Conservation (phyloP, 805 yeast genomes). For the Lipomyces japonicus region DNA sequence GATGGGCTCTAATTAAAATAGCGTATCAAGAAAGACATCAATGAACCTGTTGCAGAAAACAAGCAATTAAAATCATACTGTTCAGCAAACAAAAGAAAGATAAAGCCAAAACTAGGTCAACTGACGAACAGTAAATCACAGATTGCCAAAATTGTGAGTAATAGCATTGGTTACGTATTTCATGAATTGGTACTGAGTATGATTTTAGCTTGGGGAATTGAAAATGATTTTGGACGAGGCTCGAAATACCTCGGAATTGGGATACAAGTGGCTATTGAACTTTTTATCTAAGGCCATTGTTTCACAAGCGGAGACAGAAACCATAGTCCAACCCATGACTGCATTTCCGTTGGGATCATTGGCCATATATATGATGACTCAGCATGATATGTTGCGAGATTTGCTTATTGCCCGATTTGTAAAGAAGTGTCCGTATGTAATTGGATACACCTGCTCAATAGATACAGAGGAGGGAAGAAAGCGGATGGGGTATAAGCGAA, state of each 20-base stretch:
- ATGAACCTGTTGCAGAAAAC: constrained; percentile 52
- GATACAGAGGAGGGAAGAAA: constrained; percentile 78
- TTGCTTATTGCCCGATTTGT: constrained; percentile 73
- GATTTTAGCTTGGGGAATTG: constrained; percentile 49
- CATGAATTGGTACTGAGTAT: background rate
- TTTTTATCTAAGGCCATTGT: constrained; percentile 81
- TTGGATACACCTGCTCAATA: constrained; percentile 73
- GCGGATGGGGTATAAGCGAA: constrained; percentile 84
- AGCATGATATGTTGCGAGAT: constrained; percentile 51
- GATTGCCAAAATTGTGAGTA: constrained; percentile 40
- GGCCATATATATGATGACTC: constrained; percentile 51
- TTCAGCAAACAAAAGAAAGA: constrained; percentile 61
- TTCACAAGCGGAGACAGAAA: constrained; percentile 90
- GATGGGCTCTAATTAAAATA: constrained; percentile 8
- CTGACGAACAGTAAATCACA: constrained; percentile 69
- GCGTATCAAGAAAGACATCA: constrained; percentile 59
- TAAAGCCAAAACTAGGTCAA: constrained; percentile 90
- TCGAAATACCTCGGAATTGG: constrained; percentile 41
- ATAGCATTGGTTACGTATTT: background rate
- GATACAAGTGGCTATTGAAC: constrained; percentile 71
- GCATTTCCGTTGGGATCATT: constrained; percentile 76
- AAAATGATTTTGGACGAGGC: constrained; percentile 49
- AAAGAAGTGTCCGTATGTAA: constrained; percentile 83
- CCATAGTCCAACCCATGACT: constrained; percentile 68
- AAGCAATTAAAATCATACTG: constrained; percentile 53